These are phyloP conservation scores for Pterocarpus santalinus DNA, from an alignment of 306 rosid genomes.

Conservation along the genomic window DNA sequence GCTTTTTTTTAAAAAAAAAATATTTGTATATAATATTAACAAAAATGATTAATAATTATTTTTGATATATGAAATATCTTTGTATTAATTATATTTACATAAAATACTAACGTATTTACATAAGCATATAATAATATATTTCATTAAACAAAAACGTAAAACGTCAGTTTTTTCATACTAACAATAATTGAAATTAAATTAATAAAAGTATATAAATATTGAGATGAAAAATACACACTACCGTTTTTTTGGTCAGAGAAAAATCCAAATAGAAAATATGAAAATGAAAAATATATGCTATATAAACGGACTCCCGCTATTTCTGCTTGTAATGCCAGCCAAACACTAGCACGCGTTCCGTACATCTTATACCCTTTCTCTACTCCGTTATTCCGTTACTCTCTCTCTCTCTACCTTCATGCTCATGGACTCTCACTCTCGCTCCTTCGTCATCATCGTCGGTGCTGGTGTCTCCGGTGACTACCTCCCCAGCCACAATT, in stretches of 20 bases:
- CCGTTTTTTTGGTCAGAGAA: neutral
- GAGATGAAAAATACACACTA: too few species aligned
- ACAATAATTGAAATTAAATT: too few species aligned
- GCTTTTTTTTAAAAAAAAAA: too few species aligned
- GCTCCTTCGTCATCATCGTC: conserved; percentile 83
- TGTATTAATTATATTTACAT: neutral
- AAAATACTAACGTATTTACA: too few species aligned
- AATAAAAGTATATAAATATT: too few species aligned
- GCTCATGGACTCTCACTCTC: conserved; percentile 74
- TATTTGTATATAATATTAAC: too few species aligned
- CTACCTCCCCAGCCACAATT: neutral
- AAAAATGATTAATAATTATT: too few species aligned
- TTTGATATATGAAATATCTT: too few species aligned
- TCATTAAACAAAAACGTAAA: too few species aligned
- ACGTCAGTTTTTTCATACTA: too few species aligned
- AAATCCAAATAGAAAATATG: neutral
- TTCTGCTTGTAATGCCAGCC: neutral
- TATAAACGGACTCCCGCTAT: neutral
- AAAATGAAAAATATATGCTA: neutral
- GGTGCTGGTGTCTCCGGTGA: conserved; percentile 97
- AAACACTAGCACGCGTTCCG: neutral
- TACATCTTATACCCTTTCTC: neutral
- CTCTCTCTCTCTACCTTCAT: neutral
- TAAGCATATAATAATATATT: too few species aligned
- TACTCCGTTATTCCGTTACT: neutral